Evolutionary conservation across 441 rosid species (phyloP).

Genomic region (Lepidium campestre): DNA sequence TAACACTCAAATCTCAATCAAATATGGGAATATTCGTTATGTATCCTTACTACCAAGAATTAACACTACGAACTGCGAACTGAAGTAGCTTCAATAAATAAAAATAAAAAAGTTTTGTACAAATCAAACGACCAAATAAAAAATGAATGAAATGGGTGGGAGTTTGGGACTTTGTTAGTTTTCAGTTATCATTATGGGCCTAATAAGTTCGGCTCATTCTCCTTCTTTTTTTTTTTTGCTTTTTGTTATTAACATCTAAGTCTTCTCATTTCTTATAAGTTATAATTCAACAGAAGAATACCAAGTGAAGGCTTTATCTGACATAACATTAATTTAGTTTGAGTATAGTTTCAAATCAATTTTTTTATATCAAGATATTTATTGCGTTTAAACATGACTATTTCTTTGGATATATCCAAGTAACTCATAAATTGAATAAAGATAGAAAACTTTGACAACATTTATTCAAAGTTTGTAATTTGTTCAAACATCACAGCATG

Average conservation of each 20-base stretch:
- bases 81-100: background rate
- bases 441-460: background rate
- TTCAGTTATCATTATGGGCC: slow-evolving; percentile 7
- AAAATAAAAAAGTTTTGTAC: no score
- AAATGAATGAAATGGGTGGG: no score
- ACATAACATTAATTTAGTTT: no score
- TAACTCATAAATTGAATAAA: background rate
- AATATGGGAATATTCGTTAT: background rate
- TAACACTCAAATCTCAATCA: background rate
- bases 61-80: background rate
- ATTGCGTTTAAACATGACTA: no score
- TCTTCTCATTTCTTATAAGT: background rate
- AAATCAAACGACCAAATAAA: no score
- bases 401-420: no score
- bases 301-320: background rate
- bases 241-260: no score
- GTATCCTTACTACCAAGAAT: background rate
- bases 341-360: no score
- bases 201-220: background rate
- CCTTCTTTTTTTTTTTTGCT: background rate
- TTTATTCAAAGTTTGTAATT: background rate
- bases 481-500: background rate
- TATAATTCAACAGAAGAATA: background rate
- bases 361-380: no score
- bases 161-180: background rate